Percentiles rank a stretch among this genome's conserved stretches.
These are phyloP conservation scores for Aleurites moluccanus DNA, from an alignment of 441 rosid species.

Conservation along the genomic window DNA sequence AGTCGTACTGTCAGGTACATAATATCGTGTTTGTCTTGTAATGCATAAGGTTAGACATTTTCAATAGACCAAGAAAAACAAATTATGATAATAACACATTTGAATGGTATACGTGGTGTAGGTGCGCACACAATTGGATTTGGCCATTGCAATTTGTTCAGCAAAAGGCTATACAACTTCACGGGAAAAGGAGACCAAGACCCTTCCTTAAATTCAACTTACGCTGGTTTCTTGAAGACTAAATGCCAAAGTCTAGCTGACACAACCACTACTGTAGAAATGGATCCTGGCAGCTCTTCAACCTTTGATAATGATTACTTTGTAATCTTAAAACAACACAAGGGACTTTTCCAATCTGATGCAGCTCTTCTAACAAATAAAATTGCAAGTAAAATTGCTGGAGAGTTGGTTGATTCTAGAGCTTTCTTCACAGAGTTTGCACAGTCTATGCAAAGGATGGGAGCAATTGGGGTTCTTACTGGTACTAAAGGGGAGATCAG, in stretches of 20 bases:
- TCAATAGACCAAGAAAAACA: no score
- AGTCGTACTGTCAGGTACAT: constrained; percentile 20
- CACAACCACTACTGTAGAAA: constrained; percentile 33
- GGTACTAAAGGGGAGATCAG: constrained; percentile 18
- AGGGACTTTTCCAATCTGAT: constrained; percentile 64
- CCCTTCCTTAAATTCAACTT: constrained; percentile 41
- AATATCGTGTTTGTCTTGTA: neutral
- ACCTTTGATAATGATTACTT: constrained; percentile 48
- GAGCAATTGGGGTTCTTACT: constrained; percentile 20
- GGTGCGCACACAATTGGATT: constrained; percentile 65
- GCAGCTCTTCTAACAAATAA: constrained; percentile 38
- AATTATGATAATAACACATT: neutral
- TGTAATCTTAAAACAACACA: constrained; percentile 33
- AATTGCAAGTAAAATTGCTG: constrained; percentile 2
- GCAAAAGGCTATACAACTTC: constrained; percentile 62
- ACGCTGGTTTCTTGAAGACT: constrained; percentile 39
- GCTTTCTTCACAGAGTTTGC: constrained; percentile 15
- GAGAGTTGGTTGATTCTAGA: neutral
- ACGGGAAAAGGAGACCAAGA: constrained; percentile 58
- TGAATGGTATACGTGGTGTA: constrained; percentile 7
- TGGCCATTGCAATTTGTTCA: constrained; percentile 45
- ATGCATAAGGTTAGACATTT: no score
- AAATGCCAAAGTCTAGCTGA: constrained; percentile 36
- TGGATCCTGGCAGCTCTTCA: constrained; percentile 51
- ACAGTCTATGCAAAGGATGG: constrained; percentile 17